A percentile compares a stretch with the other conserved stretches of the same genome.
These are phyloP conservation scores for Pseudogymnoascus sp. DNA, from an alignment of 2,329 filamentous ascomycete species.

Conservation along the genomic window DNA sequence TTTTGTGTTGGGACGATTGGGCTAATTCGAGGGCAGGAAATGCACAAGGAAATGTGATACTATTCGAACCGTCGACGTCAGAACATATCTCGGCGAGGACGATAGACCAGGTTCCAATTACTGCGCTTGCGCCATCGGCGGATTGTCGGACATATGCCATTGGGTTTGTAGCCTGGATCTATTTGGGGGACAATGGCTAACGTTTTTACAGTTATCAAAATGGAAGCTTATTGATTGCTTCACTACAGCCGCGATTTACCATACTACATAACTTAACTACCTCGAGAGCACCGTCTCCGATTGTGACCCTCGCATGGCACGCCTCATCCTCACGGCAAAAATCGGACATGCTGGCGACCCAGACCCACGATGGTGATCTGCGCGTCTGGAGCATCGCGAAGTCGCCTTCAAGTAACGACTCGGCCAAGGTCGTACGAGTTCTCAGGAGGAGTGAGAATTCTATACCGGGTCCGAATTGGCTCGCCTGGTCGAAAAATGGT, in stretches of 20 bases:
- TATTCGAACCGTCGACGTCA: slow-evolving; percentile 88
- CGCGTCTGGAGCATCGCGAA: slow-evolving; percentile 97
- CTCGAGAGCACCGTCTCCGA: slow-evolving; percentile 74
- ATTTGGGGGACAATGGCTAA: slow-evolving; percentile 11
- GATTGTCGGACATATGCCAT: slow-evolving; percentile 96
- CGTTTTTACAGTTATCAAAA: slow-evolving; percentile 69
- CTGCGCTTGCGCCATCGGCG: slow-evolving; percentile 79
- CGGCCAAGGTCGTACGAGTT: slow-evolving; percentile 82
- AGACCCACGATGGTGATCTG: slow-evolving; percentile 85
- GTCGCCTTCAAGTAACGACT: slow-evolving; percentile 60
- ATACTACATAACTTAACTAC: slow-evolving; percentile 90
- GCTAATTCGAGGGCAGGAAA: slow-evolving; percentile 57
- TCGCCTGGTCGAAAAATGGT: slow-evolving; percentile 97
- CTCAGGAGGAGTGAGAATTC: slow-evolving; percentile 73
- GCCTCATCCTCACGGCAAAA: slow-evolving; percentile 93
- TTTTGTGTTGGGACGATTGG: slow-evolving; percentile 12
- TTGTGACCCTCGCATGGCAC: slow-evolving; percentile 87
- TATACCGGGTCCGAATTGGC: slow-evolving; percentile 79
- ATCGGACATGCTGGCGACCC: slow-evolving; percentile 94
- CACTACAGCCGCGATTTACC: slow-evolving; percentile 83
- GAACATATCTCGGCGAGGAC: slow-evolving; percentile 89
- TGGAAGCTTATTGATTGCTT: slow-evolving; percentile 85
- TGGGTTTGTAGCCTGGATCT: slow-evolving; percentile 53
- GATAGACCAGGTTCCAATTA: slow-evolving; percentile 86
- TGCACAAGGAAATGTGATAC: slow-evolving; percentile 81